Base-by-base conservation (phyloP, 202 grass and related monocot species). In the Carex sylvatica region DNA sequence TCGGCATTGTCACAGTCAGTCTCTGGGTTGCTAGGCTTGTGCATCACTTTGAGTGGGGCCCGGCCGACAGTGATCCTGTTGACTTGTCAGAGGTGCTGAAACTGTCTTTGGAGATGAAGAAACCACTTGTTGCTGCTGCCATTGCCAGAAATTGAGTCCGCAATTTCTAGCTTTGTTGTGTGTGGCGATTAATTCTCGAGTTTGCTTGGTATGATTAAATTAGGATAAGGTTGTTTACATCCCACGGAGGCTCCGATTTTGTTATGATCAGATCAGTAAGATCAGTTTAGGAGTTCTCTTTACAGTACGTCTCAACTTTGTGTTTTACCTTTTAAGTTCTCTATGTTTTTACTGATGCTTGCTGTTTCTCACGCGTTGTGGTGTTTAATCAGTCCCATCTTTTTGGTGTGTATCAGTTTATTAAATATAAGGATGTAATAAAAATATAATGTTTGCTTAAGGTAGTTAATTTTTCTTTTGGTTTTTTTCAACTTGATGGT, bases 71-170 rank as follows among this genome's bases (percentile, higher is more conserved):
- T 4, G 38, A 86, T 2, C 33, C 67, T 9, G 82, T 92, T 59
- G 89, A 82, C 68, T 84, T 95, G 14, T 83, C 84, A 24, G 93
- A 95, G 84, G 88, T 95, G 9, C 90, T 95, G 35, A 95, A 95
- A 46, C 90, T 95, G 38, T 95, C 93, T 8, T 77, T 87, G 28
- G 88, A 95, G 88, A 90, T 95, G 93, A 89, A 89, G 86, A 87
- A 84, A 12, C 93, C 93, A 4, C 86, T 95, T 81, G 80, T 67
- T 83, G 93, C 90, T 14, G 63, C 81, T 7, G 93, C 90, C 12
- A 5, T 46, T 12, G 78, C 88, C 4, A 78, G 84, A 63, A 54
- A 73, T 19, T 24, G 23, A 22, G 36, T 22, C 19, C 19, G 13
- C 5, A 71, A 72, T 61, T 65, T 47, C 24, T 65, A 80, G 36